Conservation (phyloP, 1,139 yeast species). For the Pneumocystis canis region DNA sequence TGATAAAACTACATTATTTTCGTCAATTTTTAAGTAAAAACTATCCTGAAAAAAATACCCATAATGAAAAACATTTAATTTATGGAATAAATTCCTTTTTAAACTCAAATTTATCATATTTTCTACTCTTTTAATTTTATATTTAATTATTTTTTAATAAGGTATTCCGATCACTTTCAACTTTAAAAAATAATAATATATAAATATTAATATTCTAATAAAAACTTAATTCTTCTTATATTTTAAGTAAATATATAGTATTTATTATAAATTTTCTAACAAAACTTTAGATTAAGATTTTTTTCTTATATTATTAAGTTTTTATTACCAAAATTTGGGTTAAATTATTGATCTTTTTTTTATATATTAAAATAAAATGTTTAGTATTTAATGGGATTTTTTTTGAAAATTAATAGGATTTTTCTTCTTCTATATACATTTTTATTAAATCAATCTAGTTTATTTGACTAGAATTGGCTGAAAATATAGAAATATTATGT, state of each 20-base stretch:
- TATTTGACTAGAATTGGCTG: background rate
- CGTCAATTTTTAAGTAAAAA: constrained; percentile 2
- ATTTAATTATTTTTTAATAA: background rate
- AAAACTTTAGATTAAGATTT: no score
- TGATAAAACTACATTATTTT: background rate
- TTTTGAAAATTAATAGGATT: no score
- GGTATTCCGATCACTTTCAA: no score
- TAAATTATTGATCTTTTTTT: no score
- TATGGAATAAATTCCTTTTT: background rate
- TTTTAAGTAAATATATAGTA: no score
- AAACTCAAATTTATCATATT: background rate
- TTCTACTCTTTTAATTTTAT: background rate
- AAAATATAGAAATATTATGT: constrained; percentile 2
- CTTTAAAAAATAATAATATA: background rate
- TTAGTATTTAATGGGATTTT: no score
- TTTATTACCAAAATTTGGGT: no score
- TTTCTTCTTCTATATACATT: background rate
- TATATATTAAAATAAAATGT: no score
- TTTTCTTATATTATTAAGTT: no score
- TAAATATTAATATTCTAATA: no score
- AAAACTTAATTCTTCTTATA: no score
- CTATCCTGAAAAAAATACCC: background rate
- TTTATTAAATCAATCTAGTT: background rate
- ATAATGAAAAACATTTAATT: background rate
- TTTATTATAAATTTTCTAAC: no score